Percentiles rank a stretch among this genome's conserved stretches.
Conservation (phyloP, 2,329 filamentous ascomycete genomes). For the Podosphaera leucotricha region DNA sequence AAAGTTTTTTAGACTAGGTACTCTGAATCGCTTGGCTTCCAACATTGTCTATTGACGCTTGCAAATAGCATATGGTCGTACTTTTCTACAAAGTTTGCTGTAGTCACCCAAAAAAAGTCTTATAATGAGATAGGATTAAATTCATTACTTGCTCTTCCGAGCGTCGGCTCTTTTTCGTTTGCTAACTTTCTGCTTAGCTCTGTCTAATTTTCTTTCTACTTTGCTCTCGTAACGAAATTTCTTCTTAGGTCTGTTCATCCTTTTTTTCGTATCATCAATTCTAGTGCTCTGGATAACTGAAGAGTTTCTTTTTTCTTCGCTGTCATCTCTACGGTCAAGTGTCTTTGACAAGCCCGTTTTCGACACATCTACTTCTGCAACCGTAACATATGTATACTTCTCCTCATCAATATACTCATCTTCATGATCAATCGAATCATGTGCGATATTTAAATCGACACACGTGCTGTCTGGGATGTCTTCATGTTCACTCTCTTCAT, state of each 20-base stretch:
- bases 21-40: background rate
- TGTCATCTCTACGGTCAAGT: background rate
- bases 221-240: conserved; percentile 89
- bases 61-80: background rate
- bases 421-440: conserved; percentile 41
- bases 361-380: conserved; percentile 67
- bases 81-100: conserved; percentile 2
- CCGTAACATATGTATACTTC: conserved; percentile 80
- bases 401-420: conserved; percentile 95
- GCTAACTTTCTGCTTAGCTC: conserved; percentile 48
- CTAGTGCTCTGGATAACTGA: conserved; percentile 1
- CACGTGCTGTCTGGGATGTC: conserved; percentile 18
- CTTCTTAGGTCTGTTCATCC: conserved; percentile 48
- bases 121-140: conserved; percentile 1
- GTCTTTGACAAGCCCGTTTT: conserved; percentile 36
- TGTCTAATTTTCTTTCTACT: conserved; percentile 51
- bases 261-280: conserved; percentile 23
- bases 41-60: background rate
- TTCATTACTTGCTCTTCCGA: conserved; percentile 13
- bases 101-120: background rate
- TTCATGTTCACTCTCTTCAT: conserved; percentile 43
- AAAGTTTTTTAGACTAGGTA: background rate
- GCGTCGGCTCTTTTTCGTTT: conserved; percentile 19
- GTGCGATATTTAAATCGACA: conserved; percentile 11
- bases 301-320: background rate